A percentile compares a stretch with the other conserved stretches of the same genome.
Evolutionary conservation across 208 protist species (phyloP).

Genomic region (Entamoeba dispar): DNA sequence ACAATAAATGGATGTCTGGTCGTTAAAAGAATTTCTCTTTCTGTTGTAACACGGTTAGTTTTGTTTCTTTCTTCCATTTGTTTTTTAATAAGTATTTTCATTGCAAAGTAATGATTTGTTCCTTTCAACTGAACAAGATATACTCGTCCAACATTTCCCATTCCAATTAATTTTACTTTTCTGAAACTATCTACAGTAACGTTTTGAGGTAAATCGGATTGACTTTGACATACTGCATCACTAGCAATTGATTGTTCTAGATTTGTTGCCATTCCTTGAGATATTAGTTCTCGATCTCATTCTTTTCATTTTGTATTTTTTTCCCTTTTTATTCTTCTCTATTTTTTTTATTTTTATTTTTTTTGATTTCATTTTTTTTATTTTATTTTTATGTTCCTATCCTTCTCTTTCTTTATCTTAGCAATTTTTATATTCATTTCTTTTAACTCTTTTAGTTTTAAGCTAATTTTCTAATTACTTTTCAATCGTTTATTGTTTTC

Average conservation of each 20-base stretch:
- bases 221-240: not conserved
- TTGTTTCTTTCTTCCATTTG: constrained; percentile 30
- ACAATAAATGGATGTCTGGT: constrained; percentile 39
- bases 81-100: constrained; percentile 45
- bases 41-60: constrained; percentile 32
- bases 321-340: too few relatives aligned
- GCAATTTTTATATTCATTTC: too few relatives aligned
- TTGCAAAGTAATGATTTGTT: constrained; percentile 39
- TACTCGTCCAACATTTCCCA: constrained; percentile 23
- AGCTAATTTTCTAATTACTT: too few relatives aligned
- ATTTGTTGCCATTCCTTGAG: not conserved
- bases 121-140: constrained; percentile 39
- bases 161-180: not conserved
- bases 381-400: too few relatives aligned
- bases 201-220: not conserved
- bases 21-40: constrained; percentile 25
- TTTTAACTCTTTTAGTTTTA: too few relatives aligned
- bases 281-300: too few relatives aligned
- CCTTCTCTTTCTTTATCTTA: too few relatives aligned
- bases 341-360: too few relatives aligned
- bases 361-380: too few relatives aligned
- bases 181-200: not conserved
- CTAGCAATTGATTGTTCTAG: not conserved
- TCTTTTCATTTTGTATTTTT: too few relatives aligned
- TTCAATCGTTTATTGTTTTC: too few relatives aligned